Evolutionary conservation across 208 protist genomes (phyloP).

Genomic region (Wallacemonas sp.): DNA sequence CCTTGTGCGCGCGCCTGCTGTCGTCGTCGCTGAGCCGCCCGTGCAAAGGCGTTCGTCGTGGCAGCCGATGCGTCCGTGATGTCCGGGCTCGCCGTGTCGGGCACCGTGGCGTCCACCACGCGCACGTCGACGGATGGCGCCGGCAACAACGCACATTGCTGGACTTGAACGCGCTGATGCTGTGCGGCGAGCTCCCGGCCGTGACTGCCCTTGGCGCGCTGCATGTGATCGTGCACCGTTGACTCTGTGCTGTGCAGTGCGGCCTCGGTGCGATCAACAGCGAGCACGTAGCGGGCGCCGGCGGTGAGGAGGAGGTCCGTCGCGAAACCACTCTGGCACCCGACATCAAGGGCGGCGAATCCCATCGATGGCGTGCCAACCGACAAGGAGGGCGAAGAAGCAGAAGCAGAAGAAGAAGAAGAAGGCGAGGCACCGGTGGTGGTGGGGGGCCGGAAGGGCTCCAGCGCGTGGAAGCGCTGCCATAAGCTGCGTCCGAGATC

Average conservation of each 20-base stretch:
- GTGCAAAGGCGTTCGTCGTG: conserved; percentile 16
- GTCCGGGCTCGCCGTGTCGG: too few relatives aligned
- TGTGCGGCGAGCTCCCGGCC: conserved; percentile 15
- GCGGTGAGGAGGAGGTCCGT: conserved; percentile 69
- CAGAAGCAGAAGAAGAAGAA: too few relatives aligned
- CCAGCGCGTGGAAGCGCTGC: conserved; percentile 37
- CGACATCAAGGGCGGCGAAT: conserved; percentile 73
- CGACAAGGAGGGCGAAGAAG: not conserved
- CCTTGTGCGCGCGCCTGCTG: conserved; percentile 27
- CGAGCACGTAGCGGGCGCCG: conserved; percentile 50
- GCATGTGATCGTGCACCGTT: conserved; percentile 61
- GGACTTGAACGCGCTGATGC: conserved; percentile 17
- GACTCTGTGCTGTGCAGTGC: conserved; percentile 64
- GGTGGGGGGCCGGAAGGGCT: conserved; percentile 38
- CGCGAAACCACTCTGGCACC: conserved; percentile 73
- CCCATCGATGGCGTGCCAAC: not conserved
- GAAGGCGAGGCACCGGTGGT: too few relatives aligned
- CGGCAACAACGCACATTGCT: conserved; percentile 29
- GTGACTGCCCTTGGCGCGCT: conserved; percentile 29
- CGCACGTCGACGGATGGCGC: not conserved
- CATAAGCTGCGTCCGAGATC: conserved; percentile 31
- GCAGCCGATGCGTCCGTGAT: not conserved
- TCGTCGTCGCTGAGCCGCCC: conserved; percentile 26
- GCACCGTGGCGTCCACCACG: not conserved
- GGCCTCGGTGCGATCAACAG: conserved; percentile 38